A percentile compares a stretch with the other conserved stretches of the same genome.
Evolutionary conservation across 805 yeast species (phyloP).

Genomic region (Candida verbasci): DNA sequence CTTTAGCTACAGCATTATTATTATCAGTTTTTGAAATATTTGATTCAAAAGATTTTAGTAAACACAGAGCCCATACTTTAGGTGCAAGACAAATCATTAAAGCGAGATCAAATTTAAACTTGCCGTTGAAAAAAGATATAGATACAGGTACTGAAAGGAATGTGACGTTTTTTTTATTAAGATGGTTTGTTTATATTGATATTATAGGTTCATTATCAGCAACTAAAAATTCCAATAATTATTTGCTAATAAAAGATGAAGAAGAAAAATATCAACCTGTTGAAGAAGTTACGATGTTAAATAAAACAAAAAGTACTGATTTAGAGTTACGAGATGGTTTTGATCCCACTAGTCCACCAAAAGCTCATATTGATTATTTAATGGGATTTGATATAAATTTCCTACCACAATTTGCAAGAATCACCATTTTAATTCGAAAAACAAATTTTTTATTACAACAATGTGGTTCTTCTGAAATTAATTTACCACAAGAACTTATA

Average conservation of each 20-base stretch:
- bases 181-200: slow-evolving; percentile 71
- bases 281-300: slow-evolving; percentile 15
- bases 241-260: slow-evolving; percentile 19
- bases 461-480: slow-evolving; percentile 1
- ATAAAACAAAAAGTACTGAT: slow-evolving; percentile 14
- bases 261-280: slow-evolving; percentile 16
- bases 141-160: slow-evolving; percentile 29
- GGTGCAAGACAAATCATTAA: slow-evolving; percentile 66
- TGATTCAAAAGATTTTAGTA: slow-evolving; percentile 40
- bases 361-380: slow-evolving; percentile 52
- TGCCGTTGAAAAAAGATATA: slow-evolving; percentile 7
- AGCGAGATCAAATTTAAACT: slow-evolving; percentile 28
- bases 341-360: slow-evolving; percentile 12
- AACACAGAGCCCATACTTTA: slow-evolving; percentile 61
- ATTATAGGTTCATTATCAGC: slow-evolving; percentile 61
- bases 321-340: background rate
- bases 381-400: slow-evolving; percentile 64
- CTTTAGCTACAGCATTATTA: slow-evolving; percentile 58
- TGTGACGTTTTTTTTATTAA: slow-evolving; percentile 49
- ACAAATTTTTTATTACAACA: slow-evolving; percentile 17
- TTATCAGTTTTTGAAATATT: slow-evolving; percentile 52
- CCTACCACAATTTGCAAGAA: slow-evolving; percentile 53
- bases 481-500: slow-evolving; percentile 17
- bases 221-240: slow-evolving; percentile 33
- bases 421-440: slow-evolving; percentile 31